phyloP scores from a whole-genome alignment of 2,329 filamentous ascomycete genomes.

The Venturia asperata region DNA sequence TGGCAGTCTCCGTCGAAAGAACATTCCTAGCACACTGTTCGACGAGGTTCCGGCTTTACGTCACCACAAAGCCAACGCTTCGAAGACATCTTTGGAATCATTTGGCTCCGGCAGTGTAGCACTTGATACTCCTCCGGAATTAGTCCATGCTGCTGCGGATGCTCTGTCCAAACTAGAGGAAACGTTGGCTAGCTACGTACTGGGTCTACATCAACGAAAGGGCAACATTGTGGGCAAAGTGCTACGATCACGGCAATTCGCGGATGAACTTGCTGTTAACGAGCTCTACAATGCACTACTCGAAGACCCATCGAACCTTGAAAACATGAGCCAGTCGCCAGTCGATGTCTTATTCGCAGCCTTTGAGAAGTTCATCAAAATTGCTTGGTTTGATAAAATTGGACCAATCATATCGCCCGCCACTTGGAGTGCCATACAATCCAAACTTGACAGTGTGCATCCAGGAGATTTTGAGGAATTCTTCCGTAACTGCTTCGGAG shows the following conservation, averaged over 20 bases:
- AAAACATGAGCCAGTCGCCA: constrained; percentile 65
- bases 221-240: constrained; percentile 77
- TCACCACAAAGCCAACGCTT: constrained; percentile 2
- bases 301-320: constrained; percentile 72
- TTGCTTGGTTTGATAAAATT: constrained; percentile 84
- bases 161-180: constrained; percentile 66
- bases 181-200: constrained; percentile 74
- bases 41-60: background rate
- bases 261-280: constrained; percentile 75
- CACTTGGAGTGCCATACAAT: constrained; percentile 67
- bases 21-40: constrained; percentile 23
- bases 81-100: constrained; percentile 5
- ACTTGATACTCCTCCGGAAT: constrained; percentile 3
- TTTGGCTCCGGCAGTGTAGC: constrained; percentile 8
- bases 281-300: constrained; percentile 84
- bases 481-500: constrained; percentile 45
- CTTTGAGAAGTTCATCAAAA: constrained; percentile 86
- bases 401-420: constrained; percentile 71
- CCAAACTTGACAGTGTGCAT: constrained; percentile 53
- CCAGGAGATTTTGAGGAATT: constrained; percentile 62
- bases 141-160: constrained; percentile 16
- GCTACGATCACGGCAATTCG: constrained; percentile 60
- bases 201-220: constrained; percentile 75
- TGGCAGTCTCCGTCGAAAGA: constrained; percentile 28
- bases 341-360: constrained; percentile 83